phyloP scores from a whole-genome alignment of 768 basidiomycete genomes.

The Agaricus subrufescens region DNA sequence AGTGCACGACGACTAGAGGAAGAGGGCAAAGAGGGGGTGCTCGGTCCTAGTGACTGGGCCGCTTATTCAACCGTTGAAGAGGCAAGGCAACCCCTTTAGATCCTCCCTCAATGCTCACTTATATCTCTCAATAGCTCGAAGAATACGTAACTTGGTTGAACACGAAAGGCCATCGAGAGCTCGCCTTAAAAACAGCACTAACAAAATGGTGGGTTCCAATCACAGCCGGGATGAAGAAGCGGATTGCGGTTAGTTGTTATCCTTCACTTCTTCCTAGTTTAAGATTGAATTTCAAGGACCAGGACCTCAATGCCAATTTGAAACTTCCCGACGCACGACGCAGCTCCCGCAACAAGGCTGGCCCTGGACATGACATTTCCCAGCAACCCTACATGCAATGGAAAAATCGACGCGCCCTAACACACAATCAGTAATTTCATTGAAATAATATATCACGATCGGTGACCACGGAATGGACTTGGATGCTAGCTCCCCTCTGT shows the following conservation, averaged over 20 bases:
- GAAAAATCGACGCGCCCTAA: constrained; percentile 74
- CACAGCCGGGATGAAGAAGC: constrained; percentile 71
- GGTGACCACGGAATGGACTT: no score
- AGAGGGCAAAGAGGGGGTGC: constrained; percentile 72
- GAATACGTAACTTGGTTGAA: constrained; percentile 88
- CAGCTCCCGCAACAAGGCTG: constrained; percentile 64
- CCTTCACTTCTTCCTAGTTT: background rate
- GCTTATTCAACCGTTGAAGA: constrained; percentile 83
- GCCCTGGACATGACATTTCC: constrained; percentile 54
- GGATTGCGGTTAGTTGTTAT: constrained; percentile 54
- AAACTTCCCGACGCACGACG: constrained; percentile 78
- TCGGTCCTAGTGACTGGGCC: constrained; percentile 85
- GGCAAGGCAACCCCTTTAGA: constrained; percentile 39
- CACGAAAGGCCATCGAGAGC: constrained; percentile 85
- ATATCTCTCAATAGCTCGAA: constrained; percentile 52
- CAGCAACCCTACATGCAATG: constrained; percentile 87
- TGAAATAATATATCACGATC: background rate
- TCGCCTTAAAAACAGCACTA: constrained; percentile 70
- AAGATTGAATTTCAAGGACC: constrained; percentile 8
- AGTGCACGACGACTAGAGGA: constrained; percentile 63
- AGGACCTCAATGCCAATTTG: constrained; percentile 69
- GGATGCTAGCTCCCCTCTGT: background rate
- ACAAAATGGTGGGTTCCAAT: constrained; percentile 85
- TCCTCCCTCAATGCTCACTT: constrained; percentile 8
- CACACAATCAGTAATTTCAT: constrained; percentile 25